A percentile compares a stretch with the other conserved stretches of the same genome.
Evolutionary conservation across 225 moss, liverwort and hornwort species (phyloP).

Genomic region (Anthoceros angustus): DNA sequence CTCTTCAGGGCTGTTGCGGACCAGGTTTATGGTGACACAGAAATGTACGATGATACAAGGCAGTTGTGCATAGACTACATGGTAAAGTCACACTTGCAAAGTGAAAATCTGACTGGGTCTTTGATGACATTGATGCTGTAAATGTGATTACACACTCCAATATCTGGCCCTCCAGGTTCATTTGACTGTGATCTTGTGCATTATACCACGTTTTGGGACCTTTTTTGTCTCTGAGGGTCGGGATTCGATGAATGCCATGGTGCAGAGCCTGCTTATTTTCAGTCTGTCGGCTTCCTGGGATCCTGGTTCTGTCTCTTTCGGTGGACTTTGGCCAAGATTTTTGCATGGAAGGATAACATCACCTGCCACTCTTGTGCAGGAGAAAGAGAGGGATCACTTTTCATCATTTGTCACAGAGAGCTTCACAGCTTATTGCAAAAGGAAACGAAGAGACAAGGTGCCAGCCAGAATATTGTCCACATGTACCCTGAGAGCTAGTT

Average conservation of each 20-base stretch:
- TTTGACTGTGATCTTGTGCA: too few species aligned
- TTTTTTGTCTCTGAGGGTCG: neutral
- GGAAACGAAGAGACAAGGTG: slow-evolving; percentile 77
- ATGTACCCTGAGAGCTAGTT: neutral
- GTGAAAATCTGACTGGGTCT: too few species aligned
- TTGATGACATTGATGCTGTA: too few species aligned
- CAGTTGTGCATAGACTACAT: slow-evolving; percentile 99
- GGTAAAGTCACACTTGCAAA: slow-evolving; percentile 20
- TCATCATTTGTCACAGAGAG: slow-evolving; percentile 47
- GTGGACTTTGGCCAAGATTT: too few species aligned
- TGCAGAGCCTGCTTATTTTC: too few species aligned
- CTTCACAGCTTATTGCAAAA: slow-evolving; percentile 43
- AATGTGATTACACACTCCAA: neutral
- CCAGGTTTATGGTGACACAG: slow-evolving; percentile 92
- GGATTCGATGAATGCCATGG: too few species aligned
- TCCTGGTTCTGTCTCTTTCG: too few species aligned
- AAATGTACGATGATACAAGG: slow-evolving; percentile 94
- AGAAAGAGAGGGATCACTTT: slow-evolving; percentile 58
- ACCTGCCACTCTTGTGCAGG: slow-evolving; percentile 25
- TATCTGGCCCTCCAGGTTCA: too few species aligned
- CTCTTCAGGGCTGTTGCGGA: slow-evolving; percentile 87
- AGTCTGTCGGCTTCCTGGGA: too few species aligned
- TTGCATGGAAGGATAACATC: neutral
- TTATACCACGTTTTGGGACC: neutral
- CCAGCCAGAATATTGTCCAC: too few species aligned